Evolutionary conservation across 306 rosid genomes (phyloP), one percentile per base, ranked within the genome.

Genomic region (Rubus idaeus): DNA sequence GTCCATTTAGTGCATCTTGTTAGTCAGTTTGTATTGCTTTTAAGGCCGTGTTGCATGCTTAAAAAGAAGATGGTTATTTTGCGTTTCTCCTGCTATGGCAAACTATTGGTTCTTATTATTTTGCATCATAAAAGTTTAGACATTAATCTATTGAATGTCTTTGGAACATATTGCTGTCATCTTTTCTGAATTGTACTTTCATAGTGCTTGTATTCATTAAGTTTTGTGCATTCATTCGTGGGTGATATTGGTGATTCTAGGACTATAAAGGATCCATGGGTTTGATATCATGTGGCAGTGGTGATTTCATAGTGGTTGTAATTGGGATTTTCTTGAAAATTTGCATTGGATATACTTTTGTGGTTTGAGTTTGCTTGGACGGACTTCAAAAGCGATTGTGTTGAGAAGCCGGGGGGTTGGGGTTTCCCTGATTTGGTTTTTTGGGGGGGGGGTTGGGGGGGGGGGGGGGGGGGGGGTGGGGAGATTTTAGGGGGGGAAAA

Each of bases 1-100:
- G 55, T 67, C 75, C 74, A 42, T 74, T 53, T 63, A 70, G 63
- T 70, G 70, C 45, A 52, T 50, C 65, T 49, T 65, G 41, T 53
- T 58, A 45, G 73, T 35, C 42, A 41, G 37, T 9, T 35, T 13
- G 20, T 56, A 9, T 61, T n/a, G 35, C 77, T 53, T 17, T 70
- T 75, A 63, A 4, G 10, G 12, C 3, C 60, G 8, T 8, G 75
- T 60, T 39, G n/a, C 50, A 18, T n/a, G 10, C 57, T 26, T 39
- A 39, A 35, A 40, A 11, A 6, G 18, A 21, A 74, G 6, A 69
- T 57, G 71, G 44, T 53, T 35, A 57, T 68, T 73, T 42, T 23
- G 57, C 17, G 18, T 45, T 44, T 61, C 57, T 12, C 10, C 10
- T 46, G 7, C 3, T 26, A 10, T 14, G 56, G 0, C 20, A 63